Evolutionary conservation across 1,284 basidiomycete genomes (phyloP).

Genomic region (Stygiomarasmius scandens): DNA sequence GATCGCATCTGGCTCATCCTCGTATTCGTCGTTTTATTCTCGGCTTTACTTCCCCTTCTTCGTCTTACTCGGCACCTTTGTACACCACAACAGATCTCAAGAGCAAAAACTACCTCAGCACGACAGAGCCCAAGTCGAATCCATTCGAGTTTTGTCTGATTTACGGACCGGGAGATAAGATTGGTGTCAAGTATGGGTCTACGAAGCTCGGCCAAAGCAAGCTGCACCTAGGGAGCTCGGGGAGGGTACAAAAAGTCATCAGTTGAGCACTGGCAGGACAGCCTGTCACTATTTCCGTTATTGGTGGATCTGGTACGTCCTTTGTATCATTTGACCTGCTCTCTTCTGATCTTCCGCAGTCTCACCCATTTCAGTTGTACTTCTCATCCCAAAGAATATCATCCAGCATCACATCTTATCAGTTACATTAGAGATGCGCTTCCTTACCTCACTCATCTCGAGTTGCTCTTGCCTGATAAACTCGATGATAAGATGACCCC

Average conservation of each 20-base stretch:
- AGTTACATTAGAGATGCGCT: too few species aligned
- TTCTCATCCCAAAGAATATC: too few species aligned
- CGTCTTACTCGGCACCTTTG: conserved; percentile 47
- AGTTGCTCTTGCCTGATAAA: too few species aligned
- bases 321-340: conserved; percentile 4
- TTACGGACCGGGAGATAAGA: conserved; percentile 69
- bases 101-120: conserved; percentile 72
- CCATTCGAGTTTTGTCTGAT: conserved; percentile 96
- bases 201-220: conserved; percentile 76
- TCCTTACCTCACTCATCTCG: too few species aligned
- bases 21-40: conserved; percentile 60
- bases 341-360: conserved; percentile 45
- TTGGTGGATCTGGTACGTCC: conserved; percentile 83
- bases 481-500: too few species aligned
- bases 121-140: conserved; percentile 56
- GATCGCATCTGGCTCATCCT: conserved; percentile 77
- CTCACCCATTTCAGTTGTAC: conserved; percentile 85
- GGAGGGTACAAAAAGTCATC: conserved; percentile 81
- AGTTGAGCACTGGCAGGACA: conserved; percentile 84
- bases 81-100: too few species aligned
- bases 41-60: conserved; percentile 57
- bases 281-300: conserved; percentile 87
- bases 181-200: conserved; percentile 84
- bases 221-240: conserved; percentile 82
- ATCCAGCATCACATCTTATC: too few species aligned